phyloP scores from a whole-genome alignment of 1,139 yeast genomes.

The Wickerhamomyces sp. region DNA sequence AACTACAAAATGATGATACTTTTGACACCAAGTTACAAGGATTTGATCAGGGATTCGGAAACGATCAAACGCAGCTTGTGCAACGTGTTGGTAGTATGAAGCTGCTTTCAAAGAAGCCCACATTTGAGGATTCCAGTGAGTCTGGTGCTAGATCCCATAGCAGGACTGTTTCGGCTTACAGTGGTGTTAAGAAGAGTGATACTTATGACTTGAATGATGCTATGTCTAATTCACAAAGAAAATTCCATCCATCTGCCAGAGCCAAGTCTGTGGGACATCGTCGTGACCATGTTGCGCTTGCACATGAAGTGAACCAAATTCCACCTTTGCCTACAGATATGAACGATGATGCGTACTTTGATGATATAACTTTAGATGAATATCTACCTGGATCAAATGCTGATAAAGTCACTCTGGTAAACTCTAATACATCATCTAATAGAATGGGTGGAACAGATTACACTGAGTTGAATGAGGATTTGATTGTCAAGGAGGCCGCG shows the following conservation, averaged over 20 bases:
- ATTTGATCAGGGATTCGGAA: conserved; percentile 5
- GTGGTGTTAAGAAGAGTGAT: conserved; percentile 18
- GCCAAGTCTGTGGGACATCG: conserved; percentile 88
- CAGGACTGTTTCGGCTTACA: conserved; percentile 37
- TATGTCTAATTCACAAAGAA: conserved; percentile 24
- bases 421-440: conserved; percentile 14
- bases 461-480: conserved; percentile 47
- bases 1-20: neutral
- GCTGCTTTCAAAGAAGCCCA: conserved; percentile 7
- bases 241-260: conserved; percentile 78
- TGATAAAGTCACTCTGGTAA: conserved; percentile 17
- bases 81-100: conserved; percentile 24
- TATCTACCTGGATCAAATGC: conserved; percentile 12
- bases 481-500: conserved; percentile 63
- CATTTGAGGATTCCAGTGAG: conserved; percentile 8
- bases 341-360: conserved; percentile 52
- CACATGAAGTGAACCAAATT: conserved; percentile 16
- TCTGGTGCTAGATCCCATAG: conserved; percentile 27
- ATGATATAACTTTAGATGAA: conserved; percentile 55
- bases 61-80: conserved; percentile 12
- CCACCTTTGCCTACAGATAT: conserved; percentile 53
- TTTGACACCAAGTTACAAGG: conserved; percentile 5
- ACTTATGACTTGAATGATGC: conserved; percentile 12
- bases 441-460: conserved; percentile 6
- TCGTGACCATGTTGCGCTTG: conserved; percentile 41